Conservation (phyloP, 1,284 basidiomycete species). For the Athelia psychrophila region DNA sequence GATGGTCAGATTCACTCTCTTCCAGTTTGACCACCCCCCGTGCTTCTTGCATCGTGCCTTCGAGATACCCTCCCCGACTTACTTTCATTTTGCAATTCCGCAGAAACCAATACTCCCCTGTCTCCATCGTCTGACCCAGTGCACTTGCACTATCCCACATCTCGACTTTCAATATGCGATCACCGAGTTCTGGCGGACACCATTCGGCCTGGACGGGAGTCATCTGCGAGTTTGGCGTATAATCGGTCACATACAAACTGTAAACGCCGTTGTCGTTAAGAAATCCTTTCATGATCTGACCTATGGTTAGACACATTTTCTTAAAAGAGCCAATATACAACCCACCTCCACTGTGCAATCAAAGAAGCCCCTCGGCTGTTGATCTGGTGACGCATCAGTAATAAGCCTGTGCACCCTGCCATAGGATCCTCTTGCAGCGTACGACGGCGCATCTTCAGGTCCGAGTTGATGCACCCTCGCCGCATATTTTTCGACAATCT, state of each 20-base stretch:
- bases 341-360: slow-evolving; percentile 67
- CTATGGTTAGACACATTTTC: slow-evolving; percentile 1
- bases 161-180: slow-evolving; percentile 49
- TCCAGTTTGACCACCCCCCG: slow-evolving; percentile 44
- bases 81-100: slow-evolving; percentile 48
- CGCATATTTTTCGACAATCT: slow-evolving; percentile 18
- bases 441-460: slow-evolving; percentile 6
- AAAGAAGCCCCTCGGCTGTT: slow-evolving; percentile 52
- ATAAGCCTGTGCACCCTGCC: slow-evolving; percentile 48
- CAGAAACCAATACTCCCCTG: slow-evolving; percentile 53
- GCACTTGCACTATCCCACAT: slow-evolving; percentile 50
- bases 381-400: slow-evolving; percentile 43
- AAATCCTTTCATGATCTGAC: slow-evolving; percentile 47
- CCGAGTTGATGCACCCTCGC: slow-evolving; percentile 19
- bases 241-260: slow-evolving; percentile 67
- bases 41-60: slow-evolving; percentile 48
- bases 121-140: slow-evolving; percentile 40
- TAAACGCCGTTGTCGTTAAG: slow-evolving; percentile 34
- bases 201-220: slow-evolving; percentile 34
- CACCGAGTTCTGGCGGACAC: slow-evolving; percentile 44
- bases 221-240: slow-evolving; percentile 43
- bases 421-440: slow-evolving; percentile 1
- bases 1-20: slow-evolving; percentile 32
- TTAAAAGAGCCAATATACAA: not conserved
- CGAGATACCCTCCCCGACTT: slow-evolving; percentile 38